These are phyloP conservation scores for Pseudopithomyces chartarum DNA, from an alignment of 2,329 filamentous ascomycete genomes.

Conservation along the genomic window DNA sequence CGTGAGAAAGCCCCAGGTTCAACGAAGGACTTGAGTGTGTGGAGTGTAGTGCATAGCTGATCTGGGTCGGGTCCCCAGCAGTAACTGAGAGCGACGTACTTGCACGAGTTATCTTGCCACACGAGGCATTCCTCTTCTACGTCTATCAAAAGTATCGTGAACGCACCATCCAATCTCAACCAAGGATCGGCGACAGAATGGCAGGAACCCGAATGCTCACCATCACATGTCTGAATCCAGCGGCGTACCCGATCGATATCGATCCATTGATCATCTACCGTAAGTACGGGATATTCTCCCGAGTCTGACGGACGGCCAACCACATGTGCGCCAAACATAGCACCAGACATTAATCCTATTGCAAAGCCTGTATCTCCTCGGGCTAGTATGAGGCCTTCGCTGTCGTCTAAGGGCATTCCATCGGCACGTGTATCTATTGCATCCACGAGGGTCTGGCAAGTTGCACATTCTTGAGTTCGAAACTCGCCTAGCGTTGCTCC, in stretches of 20 bases:
- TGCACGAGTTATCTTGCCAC: not conserved
- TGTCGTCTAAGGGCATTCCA: not conserved
- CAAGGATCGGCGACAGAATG: slow-evolving; percentile 5
- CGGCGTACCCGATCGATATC: not conserved
- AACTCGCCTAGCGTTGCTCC: not conserved
- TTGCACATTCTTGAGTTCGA: not conserved
- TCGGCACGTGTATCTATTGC: not conserved
- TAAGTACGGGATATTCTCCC: not conserved
- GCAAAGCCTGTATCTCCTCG: not conserved
- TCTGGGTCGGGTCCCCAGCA: not conserved
- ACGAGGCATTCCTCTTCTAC: slow-evolving; percentile 2
- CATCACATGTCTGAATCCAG: slow-evolving; percentile 1
- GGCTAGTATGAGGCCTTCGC: not conserved
- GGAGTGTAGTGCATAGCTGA: not conserved
- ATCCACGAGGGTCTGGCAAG: not conserved
- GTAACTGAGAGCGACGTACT: slow-evolving; percentile 6
- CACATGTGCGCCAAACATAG: not conserved
- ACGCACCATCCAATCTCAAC: not conserved
- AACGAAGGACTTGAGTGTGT: not conserved
- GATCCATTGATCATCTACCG: not conserved
- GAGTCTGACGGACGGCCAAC: not conserved
- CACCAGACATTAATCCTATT: not conserved
- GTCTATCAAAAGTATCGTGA: slow-evolving; percentile 1
- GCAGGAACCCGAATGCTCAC: slow-evolving; percentile 4
- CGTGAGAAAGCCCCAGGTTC: not conserved